Evolutionary conservation across 139 green algal genomes (phyloP).

Genomic region (Micractinium sp.): DNA sequence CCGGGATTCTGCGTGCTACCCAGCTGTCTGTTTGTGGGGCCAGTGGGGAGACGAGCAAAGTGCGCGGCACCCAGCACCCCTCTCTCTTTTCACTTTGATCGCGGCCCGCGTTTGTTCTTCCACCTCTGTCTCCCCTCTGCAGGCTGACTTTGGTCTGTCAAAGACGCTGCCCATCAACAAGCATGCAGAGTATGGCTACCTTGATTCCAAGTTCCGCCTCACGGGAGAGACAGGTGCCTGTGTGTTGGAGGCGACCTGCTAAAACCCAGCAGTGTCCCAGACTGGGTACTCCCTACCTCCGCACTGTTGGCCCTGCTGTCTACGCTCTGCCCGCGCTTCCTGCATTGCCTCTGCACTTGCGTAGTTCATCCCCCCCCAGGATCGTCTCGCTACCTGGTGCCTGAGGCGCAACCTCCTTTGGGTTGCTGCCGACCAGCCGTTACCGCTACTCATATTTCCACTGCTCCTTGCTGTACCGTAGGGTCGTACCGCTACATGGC

Average conservation of each 20-base stretch:
- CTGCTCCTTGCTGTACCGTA: background rate
- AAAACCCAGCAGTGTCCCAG: background rate
- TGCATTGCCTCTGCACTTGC: background rate
- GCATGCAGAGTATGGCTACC: slow-evolving; percentile 64
- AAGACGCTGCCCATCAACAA: slow-evolving; percentile 85
- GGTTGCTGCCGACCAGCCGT: background rate
- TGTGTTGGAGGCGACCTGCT: too few species aligned
- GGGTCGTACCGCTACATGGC: slow-evolving; percentile 71
- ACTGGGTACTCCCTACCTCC: too few species aligned
- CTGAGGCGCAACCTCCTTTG: too few species aligned
- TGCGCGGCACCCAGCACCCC: background rate
- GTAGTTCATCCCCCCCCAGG: too few species aligned
- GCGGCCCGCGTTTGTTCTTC: background rate
- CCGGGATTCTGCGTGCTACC: background rate
- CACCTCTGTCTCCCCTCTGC: background rate
- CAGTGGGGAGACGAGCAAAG: too few species aligned
- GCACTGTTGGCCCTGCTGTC: background rate
- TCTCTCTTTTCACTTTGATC: background rate
- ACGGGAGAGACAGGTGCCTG: slow-evolving; percentile 83
- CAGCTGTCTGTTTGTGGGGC: too few species aligned
- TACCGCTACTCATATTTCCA: background rate
- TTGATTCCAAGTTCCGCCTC: slow-evolving; percentile 76
- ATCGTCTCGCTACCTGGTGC: background rate
- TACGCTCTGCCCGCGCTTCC: background rate
- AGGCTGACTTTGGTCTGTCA: slow-evolving; percentile 84